Evolutionary conservation across 345 rosid genomes (phyloP).

Genomic region (Heritiera fomes): DNA sequence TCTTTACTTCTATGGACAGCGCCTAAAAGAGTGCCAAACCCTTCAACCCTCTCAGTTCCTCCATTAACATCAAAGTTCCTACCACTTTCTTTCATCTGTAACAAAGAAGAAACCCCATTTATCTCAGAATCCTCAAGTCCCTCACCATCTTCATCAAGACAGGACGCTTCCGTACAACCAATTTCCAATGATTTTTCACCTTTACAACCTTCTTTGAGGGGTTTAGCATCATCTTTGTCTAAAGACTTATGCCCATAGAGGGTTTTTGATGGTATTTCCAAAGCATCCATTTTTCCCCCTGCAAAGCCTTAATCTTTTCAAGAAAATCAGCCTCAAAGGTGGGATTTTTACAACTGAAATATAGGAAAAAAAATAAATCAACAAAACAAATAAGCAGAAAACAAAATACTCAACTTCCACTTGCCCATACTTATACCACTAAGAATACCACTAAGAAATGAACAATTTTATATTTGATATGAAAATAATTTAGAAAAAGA

Average conservation of each 20-base stretch:
- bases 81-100: slow-evolving; percentile 48
- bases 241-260: slow-evolving; percentile 19
- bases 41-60: slow-evolving; percentile 23
- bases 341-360: background rate
- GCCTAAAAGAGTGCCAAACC: slow-evolving; percentile 40
- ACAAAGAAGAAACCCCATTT: slow-evolving; percentile 67
- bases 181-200: slow-evolving; percentile 29
- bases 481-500: background rate
- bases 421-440: background rate
- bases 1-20: slow-evolving; percentile 35
- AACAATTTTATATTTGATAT: background rate
- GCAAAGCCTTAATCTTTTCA: slow-evolving; percentile 7
- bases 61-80: slow-evolving; percentile 19
- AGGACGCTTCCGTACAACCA: slow-evolving; percentile 32
- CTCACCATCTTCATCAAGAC: slow-evolving; percentile 21
- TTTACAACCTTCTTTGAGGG: slow-evolving; percentile 22
- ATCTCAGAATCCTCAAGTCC: slow-evolving; percentile 56
- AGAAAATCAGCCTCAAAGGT: slow-evolving; percentile 26
- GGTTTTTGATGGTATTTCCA: slow-evolving; percentile 21
- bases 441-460: background rate
- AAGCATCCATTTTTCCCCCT: slow-evolving; percentile 33
- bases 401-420: slow-evolving; percentile 1
- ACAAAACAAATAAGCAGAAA: background rate
- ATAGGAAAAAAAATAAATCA: too few relatives aligned
- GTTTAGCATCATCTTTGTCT: slow-evolving; percentile 26